A percentile compares a stretch with the other conserved stretches of the same genome.
Evolutionary conservation across 1,284 basidiomycete species (phyloP).

Genomic region (Exobasidium cylindrosporum): DNA sequence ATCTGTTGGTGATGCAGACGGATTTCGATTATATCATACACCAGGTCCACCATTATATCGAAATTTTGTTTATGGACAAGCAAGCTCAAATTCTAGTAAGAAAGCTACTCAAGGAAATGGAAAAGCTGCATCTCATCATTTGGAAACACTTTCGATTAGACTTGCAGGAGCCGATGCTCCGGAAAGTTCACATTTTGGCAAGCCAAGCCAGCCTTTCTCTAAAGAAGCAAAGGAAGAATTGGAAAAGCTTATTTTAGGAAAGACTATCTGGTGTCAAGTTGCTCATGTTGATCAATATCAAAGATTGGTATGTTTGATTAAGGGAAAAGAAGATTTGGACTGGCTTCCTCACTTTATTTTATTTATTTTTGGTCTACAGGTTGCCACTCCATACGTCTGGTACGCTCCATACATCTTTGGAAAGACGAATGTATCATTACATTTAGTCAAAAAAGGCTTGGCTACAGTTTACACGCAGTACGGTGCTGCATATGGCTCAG

Average conservation of each 20-base stretch:
- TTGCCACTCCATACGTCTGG: conserved; percentile 52
- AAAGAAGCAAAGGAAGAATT: conserved; percentile 49
- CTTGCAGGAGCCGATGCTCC: conserved; percentile 53
- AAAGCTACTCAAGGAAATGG: conserved; percentile 7
- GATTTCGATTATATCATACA: conserved; percentile 52
- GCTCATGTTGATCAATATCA: conserved; percentile 54
- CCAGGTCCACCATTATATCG: conserved; percentile 41
- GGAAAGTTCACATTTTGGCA: conserved; percentile 51
- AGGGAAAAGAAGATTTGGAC: background rate
- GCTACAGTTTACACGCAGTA: conserved; percentile 48
- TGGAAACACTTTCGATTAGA: conserved; percentile 46
- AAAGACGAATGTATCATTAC: conserved; percentile 47
- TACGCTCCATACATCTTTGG: conserved; percentile 46
- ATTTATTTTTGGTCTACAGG: no score
- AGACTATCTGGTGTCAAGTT: conserved; percentile 25
- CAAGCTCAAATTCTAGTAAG: background rate
- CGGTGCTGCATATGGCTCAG: conserved; percentile 48
- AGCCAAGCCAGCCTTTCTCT: conserved; percentile 48
- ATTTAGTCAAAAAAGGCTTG: conserved; percentile 44
- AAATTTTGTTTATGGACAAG: conserved; percentile 24
- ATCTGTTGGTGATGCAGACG: conserved; percentile 52
- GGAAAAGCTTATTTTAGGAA: conserved; percentile 24
- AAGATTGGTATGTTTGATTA: conserved; percentile 23
- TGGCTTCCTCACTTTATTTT: conserved; percentile 4
- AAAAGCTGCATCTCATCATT: conserved; percentile 13